Percentiles rank a stretch among this genome's conserved stretches.
phyloP scores from a whole-genome alignment of 805 yeast species.

The Maudiozyma pseudohumilis region DNA sequence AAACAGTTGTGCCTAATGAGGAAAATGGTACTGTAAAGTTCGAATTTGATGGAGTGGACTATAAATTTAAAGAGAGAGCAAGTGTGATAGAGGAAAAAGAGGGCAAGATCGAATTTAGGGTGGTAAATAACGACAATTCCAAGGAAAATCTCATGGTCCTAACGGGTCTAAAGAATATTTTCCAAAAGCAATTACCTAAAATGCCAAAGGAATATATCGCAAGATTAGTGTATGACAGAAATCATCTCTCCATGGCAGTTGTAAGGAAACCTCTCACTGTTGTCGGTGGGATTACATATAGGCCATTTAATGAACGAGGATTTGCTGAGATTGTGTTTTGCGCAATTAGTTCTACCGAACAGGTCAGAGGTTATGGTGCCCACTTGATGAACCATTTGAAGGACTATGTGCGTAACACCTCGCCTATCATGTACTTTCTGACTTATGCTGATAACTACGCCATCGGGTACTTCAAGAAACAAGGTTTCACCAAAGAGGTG shows the following conservation, averaged over 20 bases:
- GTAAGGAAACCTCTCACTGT: conserved; percentile 89
- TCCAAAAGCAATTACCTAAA: conserved; percentile 94
- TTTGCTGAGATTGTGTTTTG: conserved; percentile 98
- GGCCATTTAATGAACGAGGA: conserved; percentile 82
- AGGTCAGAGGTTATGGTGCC: conserved; percentile 97
- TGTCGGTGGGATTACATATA: conserved; percentile 94
- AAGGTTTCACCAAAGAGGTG: conserved; percentile 94
- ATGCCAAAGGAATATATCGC: conserved; percentile 98
- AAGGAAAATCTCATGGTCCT: conserved; percentile 81
- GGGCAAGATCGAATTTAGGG: conserved; percentile 89
- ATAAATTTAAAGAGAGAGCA: conserved; percentile 83
- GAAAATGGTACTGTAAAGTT: conserved; percentile 31
- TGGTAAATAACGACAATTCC: conserved; percentile 89
- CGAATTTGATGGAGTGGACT: conserved; percentile 59
- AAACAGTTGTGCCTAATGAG: conserved; percentile 5
- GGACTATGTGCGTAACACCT: conserved; percentile 85
- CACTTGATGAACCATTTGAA: conserved; percentile 96
- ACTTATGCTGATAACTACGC: conserved; percentile 99
- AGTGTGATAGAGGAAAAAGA: conserved; percentile 90
- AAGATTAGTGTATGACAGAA: conserved; percentile 84
- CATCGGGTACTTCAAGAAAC: conserved; percentile 95
- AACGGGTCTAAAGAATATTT: conserved; percentile 91
- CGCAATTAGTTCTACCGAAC: conserved; percentile 95
- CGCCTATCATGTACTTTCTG: conserved; percentile 74
- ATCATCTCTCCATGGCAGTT: conserved; percentile 93